These are phyloP conservation scores for Poa annua DNA, from an alignment of 176 grass and related monocot genomes.

Conservation along the genomic window DNA sequence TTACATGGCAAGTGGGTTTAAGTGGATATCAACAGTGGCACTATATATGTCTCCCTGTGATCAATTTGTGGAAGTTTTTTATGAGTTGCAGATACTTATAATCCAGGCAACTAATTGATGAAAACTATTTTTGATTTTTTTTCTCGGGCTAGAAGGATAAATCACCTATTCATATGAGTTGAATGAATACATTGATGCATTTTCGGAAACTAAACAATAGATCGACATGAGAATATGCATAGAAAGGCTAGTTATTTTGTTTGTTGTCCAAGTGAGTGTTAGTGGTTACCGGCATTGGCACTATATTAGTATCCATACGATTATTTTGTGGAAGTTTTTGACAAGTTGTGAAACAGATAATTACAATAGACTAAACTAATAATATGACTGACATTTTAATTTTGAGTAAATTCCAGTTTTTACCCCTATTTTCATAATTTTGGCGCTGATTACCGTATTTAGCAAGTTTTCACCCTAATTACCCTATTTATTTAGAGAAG, in stretches of 20 bases:
- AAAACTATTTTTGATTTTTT: neutral
- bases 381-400: no score
- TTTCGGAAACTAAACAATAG: neutral
- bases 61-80: neutral
- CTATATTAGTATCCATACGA: no score
- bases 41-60: neutral
- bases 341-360: no score
- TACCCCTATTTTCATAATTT: no score
- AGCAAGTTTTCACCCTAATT: no score
- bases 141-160: neutral
- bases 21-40: neutral
- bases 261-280: neutral
- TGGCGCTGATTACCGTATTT: no score
- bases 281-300: no score
- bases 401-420: no score
- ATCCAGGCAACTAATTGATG: neutral
- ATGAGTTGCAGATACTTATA: neutral
- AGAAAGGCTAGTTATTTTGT: no score
- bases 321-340: no score
- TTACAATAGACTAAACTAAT: no score
- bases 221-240: neutral
- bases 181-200: neutral
- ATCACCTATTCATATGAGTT: neutral
- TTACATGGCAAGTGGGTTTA: neutral
- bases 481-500: no score